These are phyloP conservation scores for Picea abies DNA, from an alignment of 83 land plant genomes.

Conservation along the genomic window DNA sequence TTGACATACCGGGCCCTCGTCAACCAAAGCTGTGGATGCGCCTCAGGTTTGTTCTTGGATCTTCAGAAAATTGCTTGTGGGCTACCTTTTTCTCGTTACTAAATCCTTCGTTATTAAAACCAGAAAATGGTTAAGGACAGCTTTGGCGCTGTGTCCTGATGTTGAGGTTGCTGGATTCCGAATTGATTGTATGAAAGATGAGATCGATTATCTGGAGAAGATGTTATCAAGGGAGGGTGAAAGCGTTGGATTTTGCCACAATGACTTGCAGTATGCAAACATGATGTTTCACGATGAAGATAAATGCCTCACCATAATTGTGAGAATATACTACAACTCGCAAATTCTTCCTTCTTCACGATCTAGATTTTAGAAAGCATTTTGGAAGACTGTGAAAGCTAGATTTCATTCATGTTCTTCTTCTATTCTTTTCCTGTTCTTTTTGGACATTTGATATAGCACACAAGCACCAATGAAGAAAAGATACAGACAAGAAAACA, in stretches of 20 bases:
- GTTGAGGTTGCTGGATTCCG: conserved; percentile 57
- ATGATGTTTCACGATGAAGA: conserved; percentile 84
- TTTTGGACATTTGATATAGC: no score
- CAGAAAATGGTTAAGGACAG: conserved; percentile 55
- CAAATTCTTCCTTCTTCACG: no score
- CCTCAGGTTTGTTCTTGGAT: no score
- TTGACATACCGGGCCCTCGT: no score
- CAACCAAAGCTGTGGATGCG: no score
- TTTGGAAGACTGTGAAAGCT: no score
- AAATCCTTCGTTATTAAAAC: no score
- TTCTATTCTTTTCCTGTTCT: background rate
- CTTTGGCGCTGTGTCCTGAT: conserved; percentile 36
- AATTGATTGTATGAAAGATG: conserved; percentile 54
- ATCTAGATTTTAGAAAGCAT: no score
- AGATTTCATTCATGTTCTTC: background rate
- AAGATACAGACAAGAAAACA: no score
- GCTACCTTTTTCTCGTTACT: no score
- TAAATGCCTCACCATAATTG: conserved; percentile 69
- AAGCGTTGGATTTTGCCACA: conserved; percentile 88
- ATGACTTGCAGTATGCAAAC: conserved; percentile 96
- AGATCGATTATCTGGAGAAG: conserved; percentile 57
- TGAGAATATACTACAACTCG: conserved; percentile 25
- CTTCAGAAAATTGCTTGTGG: background rate
- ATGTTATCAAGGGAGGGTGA: conserved; percentile 33
- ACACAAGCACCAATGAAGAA: no score